Conservation (phyloP, 257 asterid genomes). For the Solanum sparsipilum region DNA sequence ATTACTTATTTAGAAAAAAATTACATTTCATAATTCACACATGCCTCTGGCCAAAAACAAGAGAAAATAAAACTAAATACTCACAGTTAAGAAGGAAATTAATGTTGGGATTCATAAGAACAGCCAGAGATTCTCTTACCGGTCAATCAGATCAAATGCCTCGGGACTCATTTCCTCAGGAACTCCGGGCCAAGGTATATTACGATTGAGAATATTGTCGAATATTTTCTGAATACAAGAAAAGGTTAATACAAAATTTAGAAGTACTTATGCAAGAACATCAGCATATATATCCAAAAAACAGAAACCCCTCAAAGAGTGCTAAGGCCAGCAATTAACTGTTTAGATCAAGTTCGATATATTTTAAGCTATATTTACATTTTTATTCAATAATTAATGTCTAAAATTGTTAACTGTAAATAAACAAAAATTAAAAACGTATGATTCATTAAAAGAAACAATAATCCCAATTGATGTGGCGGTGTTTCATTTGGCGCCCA, state of each 20-base stretch:
- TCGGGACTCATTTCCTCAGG: slow-evolving; percentile 91
- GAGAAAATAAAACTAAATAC: background rate
- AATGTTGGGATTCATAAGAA: background rate
- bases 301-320: background rate
- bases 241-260: background rate
- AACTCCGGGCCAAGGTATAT: slow-evolving; percentile 89
- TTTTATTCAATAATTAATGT: background rate
- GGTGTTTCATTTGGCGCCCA: background rate
- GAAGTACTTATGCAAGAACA: background rate
- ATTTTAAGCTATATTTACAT: background rate
- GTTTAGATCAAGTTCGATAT: background rate
- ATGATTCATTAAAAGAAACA: background rate
- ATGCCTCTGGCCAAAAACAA: background rate
- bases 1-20: background rate
- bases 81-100: background rate
- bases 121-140: slow-evolving; percentile 37
- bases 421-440: background rate
- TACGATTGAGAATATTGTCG: slow-evolving; percentile 89
- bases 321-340: background rate
- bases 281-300: background rate
- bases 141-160: slow-evolving; percentile 78
- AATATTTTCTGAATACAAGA: slow-evolving; percentile 59
- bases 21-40: background rate
- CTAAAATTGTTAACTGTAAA: background rate
- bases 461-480: background rate